Base-by-base conservation (phyloP, 2,329 filamentous ascomycete genomes). In the Zymoseptoria crescenta region DNA sequence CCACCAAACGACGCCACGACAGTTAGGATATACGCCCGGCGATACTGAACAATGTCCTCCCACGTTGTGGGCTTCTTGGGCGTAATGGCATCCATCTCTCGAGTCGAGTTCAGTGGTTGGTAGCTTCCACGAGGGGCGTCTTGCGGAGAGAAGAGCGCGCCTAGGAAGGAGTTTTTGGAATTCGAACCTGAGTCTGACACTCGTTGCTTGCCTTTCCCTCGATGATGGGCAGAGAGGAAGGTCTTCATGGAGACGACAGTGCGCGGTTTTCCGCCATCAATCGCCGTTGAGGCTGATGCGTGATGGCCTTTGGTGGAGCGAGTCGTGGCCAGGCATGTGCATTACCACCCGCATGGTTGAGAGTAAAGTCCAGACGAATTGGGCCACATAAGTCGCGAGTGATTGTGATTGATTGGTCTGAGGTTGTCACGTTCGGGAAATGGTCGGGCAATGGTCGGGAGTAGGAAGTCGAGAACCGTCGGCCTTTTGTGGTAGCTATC, bases 1-100 rank as follows among this genome's bases (percentile, higher is more conserved):
- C 74, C 75, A 27, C 76, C 76, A 62, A 77, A 77, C 0, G 72
- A 73, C 4, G 75, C 74, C n/a, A 76, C 71, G 0, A 70, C 72
- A 0, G 76, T 77, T 13, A 77, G 71, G 21, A 74, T 30, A 57
- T 77, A 77, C 6, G 73, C 72, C 49, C 69, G 68, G 8, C 75
- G 72, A 57, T 77, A 74, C 4, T 68, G 66, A 61, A 75, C 74
- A 56, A 77, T 67, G 52, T 77, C 75, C 30, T 67, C 62, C 70
- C 72, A 74, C 51, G 76, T 69, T 27, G 67, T 65, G 16, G 61
- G 59, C 20, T 51, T 49, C 24, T 58, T 29, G 24, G 51, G 24
- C n/a, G 74, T 58, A 54, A 70, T 64, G 41, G 72, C 66, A 54
- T 70, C 73, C 72, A 73, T 45, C 9, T n/a, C 35, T 16, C 16